Base-by-base conservation (phyloP, 352 stramenopile genomes). In the Globisporangium apiculatum region DNA sequence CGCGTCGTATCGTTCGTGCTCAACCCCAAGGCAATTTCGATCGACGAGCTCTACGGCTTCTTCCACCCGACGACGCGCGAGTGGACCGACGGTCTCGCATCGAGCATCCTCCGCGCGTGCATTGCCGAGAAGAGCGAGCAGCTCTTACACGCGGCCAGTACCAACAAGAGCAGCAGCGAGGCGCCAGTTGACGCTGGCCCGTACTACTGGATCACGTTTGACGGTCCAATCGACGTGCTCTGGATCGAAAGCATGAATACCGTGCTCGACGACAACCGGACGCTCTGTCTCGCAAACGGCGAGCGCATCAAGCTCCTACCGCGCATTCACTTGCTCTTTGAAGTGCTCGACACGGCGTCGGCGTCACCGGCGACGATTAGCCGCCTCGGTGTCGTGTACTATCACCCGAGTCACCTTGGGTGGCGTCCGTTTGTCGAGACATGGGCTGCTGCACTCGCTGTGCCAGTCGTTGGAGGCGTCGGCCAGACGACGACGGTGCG, bases 311-410 rank as follows among this genome's bases (percentile, higher is more conserved):
- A 89, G 53, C 68, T 97, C 17, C 57, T 91, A 10, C 77, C 69
- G 0, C 75, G 69, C 38, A 98, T 98, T 64, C 94, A 97, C 53
- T 76, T 97, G 63, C 55, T 98, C 2, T 98, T 98, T 62, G 93
- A 98, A 70, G 90, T 97, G 3, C 75, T 83, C 17, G 90, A 98
- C 65, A 89, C 96, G 1, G 74, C 75, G 4, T 90, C 89, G 4
- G 93, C 93, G 5, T 97, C 88, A 1, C 93, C 93, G 4, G 93
- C 93, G 9, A 98, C 92, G 14, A 90, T 98, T 8, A 97, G 85
- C 48, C 83, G 90, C 3, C 79, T 97, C 10, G 92, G 91, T 41
- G 87, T 98, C 31, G 75, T 98, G 7, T 98, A 97, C 64, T 95
- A 97, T 56, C 73, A 84, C 37, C 65, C 65, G 0, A 65, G 61